phyloP scores from a whole-genome alignment of 2,329 filamentous ascomycete genomes.

The Eurotiales sp. region DNA sequence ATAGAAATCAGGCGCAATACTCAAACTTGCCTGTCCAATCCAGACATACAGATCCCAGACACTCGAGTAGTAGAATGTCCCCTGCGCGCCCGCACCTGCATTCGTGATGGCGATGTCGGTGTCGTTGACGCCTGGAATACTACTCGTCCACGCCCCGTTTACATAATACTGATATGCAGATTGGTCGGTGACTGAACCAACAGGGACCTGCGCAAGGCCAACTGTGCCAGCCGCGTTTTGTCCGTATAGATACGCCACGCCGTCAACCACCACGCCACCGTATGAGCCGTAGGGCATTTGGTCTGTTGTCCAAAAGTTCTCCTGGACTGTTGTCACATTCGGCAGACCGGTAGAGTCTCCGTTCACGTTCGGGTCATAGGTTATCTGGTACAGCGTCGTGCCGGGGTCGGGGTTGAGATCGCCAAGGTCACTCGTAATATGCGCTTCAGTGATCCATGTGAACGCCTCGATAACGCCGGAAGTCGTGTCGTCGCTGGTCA shows the following conservation, averaged over 20 bases:
- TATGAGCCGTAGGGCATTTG: constrained; percentile 19
- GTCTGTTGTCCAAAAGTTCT: constrained; percentile 21
- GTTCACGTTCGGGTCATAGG: constrained; percentile 16
- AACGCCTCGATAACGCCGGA: constrained; percentile 16
- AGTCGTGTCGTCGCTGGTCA: constrained; percentile 15
- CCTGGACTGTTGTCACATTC: constrained; percentile 18
- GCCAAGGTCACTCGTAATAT: constrained; percentile 16
- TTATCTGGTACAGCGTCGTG: constrained; percentile 22
- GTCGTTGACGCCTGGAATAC: constrained; percentile 10
- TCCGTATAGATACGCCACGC: constrained; percentile 8
- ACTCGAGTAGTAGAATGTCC: constrained; percentile 28
- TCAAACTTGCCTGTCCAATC: constrained; percentile 24
- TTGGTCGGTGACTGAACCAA: constrained; percentile 3
- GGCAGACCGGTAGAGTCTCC: constrained; percentile 16
- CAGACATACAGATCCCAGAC: constrained; percentile 27
- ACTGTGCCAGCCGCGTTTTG: constrained; percentile 9
- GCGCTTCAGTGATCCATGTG: constrained; percentile 23
- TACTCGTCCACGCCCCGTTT: constrained; percentile 8
- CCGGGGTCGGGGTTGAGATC: constrained; percentile 18
- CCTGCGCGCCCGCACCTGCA: constrained; percentile 26
- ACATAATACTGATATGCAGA: constrained; percentile 13
- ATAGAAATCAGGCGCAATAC: constrained; percentile 22
- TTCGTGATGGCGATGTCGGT: constrained; percentile 20
- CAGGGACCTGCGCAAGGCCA: constrained; percentile 6
- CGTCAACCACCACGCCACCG: constrained; percentile 2